Base-by-base conservation (phyloP, 164 flowering plant genomes). In the Warburgia ugandensis region DNA sequence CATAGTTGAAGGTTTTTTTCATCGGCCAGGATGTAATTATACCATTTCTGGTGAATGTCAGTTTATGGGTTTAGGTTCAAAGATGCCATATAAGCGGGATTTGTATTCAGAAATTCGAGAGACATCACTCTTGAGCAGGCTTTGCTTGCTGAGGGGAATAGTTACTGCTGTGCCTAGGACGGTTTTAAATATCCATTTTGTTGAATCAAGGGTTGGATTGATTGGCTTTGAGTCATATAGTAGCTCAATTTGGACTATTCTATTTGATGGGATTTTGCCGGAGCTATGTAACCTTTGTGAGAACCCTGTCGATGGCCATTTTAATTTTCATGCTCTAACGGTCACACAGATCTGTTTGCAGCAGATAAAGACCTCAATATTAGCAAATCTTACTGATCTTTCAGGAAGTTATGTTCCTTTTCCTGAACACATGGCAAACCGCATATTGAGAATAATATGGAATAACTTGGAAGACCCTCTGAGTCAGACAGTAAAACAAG, bases 401-500 rank as follows among this genome's bases (percentile, higher is more conserved):
- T 59, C 71, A 14, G 67, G 61, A 22, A 48, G 64, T 41, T 84
- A 75, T 65, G 73, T 71, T 50, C 92, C 84, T 13, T 67, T 94
- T 23, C 65, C 87, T 2, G 96, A 80, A 61, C 75, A 70, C 2
- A 68, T 82, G 77, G 88, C 79, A 5, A 32, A 69, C 21, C 77
- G 88, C 30, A 64, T 94, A 55, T 45, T 86, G 68, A 79, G 72
- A 64, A 83, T 89, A 29, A 75, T 94, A 58, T 94, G 99, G 99
- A 86, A 83, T 73, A 94, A 89, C 62, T 76, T 94, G 66, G 97
- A 94, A 68, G 99, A 94, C 68, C 89, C 97, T n/a, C 53, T 94
- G 47, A 94, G 80, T 65, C 99, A 94, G 75, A 88, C 97, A 1
- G 99, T 94, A 54, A 94, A 84, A 59, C 99, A 94, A 70, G 99